These are phyloP conservation scores for Cystobasidiaceae sp. DNA, from an alignment of 1,284 basidiomycete genomes.

Conservation along the genomic window DNA sequence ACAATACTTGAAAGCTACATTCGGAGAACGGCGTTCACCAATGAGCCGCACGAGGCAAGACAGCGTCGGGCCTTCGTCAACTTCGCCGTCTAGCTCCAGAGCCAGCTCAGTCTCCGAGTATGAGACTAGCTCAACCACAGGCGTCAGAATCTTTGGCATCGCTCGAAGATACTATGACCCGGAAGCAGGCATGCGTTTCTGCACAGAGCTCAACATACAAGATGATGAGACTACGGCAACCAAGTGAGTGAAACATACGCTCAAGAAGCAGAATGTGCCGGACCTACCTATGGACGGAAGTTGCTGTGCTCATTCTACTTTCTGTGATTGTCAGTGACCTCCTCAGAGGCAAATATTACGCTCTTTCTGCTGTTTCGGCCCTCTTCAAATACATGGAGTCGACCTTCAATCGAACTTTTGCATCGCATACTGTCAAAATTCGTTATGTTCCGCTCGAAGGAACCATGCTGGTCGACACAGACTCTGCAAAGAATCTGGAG, in stretches of 20 bases:
- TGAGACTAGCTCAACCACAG: neutral
- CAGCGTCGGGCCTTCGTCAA: neutral
- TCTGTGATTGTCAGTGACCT: neutral
- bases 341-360: slow-evolving; percentile 63
- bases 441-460: slow-evolving; percentile 66
- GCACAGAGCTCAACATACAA: slow-evolving; percentile 34
- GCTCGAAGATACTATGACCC: neutral
- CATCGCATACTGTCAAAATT: slow-evolving; percentile 68
- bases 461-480: slow-evolving; percentile 87
- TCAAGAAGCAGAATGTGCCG: too few species aligned
- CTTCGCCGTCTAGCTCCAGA: neutral
- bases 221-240: slow-evolving; percentile 34
- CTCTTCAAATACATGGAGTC: slow-evolving; percentile 73
- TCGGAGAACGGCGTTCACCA: neutral
- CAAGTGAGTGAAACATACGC: neutral
- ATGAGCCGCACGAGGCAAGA: neutral
- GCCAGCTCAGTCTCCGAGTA: neutral
- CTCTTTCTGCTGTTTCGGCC: slow-evolving; percentile 73
- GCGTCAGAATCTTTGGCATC: neutral
- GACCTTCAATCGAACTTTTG: slow-evolving; percentile 65
- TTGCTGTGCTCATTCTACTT: slow-evolving; percentile 22
- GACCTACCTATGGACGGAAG: too few species aligned
- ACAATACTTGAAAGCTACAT: neutral
- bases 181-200: slow-evolving; percentile 35
- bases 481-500: slow-evolving; percentile 79